Percentiles rank a stretch among this genome's conserved stretches.
phyloP scores from a whole-genome alignment of 352 stramenopile species.

The Globisporangium viniferum region DNA sequence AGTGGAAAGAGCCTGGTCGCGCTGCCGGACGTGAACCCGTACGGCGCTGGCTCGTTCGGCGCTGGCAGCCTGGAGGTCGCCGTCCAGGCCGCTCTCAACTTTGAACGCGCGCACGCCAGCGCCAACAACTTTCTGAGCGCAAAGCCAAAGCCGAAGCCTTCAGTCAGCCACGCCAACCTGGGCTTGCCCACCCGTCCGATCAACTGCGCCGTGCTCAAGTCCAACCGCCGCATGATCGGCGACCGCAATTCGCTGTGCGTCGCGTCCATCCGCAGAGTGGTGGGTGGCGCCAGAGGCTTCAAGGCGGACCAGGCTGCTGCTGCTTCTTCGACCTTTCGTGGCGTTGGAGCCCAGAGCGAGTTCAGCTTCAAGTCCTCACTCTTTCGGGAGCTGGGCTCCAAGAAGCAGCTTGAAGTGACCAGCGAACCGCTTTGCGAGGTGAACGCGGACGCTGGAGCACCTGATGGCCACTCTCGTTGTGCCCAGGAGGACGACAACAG shows the following conservation, averaged over 20 bases:
- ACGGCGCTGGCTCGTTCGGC: slow-evolving; percentile 48
- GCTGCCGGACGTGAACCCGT: slow-evolving; percentile 48
- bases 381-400: slow-evolving; percentile 20
- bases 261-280: background rate
- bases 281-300: background rate
- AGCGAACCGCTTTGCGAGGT: background rate
- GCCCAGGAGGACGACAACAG: background rate
- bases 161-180: slow-evolving; percentile 2
- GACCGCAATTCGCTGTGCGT: background rate
- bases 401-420: background rate
- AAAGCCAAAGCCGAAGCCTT: background rate
- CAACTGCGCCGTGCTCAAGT: slow-evolving; percentile 2
- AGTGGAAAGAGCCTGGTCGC: slow-evolving; percentile 35
- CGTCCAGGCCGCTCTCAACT: slow-evolving; percentile 37
- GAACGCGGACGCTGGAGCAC: background rate
- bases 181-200: slow-evolving; percentile 13
- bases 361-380: slow-evolving; percentile 37
- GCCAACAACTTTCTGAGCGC: slow-evolving; percentile 10
- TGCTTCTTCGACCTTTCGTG: background rate
- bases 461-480: background rate
- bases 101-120: slow-evolving; percentile 13
- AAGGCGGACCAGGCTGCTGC: background rate
- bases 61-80: slow-evolving; percentile 48
- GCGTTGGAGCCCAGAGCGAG: slow-evolving; percentile 3
- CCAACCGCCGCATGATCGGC: background rate